A percentile compares a stretch with the other conserved stretches of the same genome.
Conservation (phyloP, 148 eudicot species). For the Nepenthes gracilis region DNA sequence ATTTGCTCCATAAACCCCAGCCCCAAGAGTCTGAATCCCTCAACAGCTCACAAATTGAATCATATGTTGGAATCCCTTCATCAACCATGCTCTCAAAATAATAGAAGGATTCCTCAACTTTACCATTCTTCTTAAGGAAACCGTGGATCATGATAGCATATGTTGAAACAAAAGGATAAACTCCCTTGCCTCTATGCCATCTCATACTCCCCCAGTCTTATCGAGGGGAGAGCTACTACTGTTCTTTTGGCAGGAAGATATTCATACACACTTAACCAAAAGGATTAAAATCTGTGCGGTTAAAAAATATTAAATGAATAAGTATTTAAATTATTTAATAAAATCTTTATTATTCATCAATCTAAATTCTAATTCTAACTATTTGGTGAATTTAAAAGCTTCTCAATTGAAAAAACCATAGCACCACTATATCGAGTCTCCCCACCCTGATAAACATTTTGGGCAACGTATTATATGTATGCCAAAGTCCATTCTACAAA, state of each 20-base stretch:
- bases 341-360: no score
- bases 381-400: no score
- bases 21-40: slow-evolving; percentile 49
- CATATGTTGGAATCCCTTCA: slow-evolving; percentile 75
- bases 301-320: no score
- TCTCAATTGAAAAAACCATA: slow-evolving; percentile 1
- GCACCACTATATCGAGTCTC: slow-evolving; percentile 51
- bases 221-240: no score
- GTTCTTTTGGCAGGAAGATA: no score
- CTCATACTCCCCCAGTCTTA: slow-evolving; percentile 47
- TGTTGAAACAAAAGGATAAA: slow-evolving; percentile 56
- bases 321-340: no score
- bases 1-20: slow-evolving; percentile 32
- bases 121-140: slow-evolving; percentile 56
- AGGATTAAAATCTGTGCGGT: no score
- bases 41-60: slow-evolving; percentile 45
- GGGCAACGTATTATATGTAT: slow-evolving; percentile 69
- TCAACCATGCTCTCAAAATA: slow-evolving; percentile 81
- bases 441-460: slow-evolving; percentile 63
- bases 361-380: no score
- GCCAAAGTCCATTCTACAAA: slow-evolving; percentile 56
- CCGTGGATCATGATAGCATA: slow-evolving; percentile 84
- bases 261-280: no score
- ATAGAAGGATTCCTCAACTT: slow-evolving; percentile 59
- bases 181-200: slow-evolving; percentile 16